Evolutionary conservation across 2,329 filamentous ascomycete genomes (phyloP), one percentile per base, ranked within the genome.

Genomic region (Aspergillus terreus): DNA sequence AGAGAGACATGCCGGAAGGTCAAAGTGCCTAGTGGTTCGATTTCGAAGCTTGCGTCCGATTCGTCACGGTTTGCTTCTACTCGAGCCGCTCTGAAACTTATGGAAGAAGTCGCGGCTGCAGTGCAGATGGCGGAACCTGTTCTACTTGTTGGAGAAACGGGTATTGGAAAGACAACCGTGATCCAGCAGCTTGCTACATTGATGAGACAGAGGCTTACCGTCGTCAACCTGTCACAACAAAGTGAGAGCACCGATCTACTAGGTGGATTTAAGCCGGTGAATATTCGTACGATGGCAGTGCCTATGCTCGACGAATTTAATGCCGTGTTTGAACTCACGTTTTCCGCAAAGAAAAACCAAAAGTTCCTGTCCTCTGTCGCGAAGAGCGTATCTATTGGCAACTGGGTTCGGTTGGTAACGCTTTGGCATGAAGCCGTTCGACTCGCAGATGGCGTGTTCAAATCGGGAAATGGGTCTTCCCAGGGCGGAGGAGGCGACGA

Each of bases 181-280:
- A 86, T 99, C 12, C 94, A 99, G 69, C 91, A 96, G 66, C 78
- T 99, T 50, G 91, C 94, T 0, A 85, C 88, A 52, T 82, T 87
- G 3, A 79, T 96, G 25, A 90, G 92, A 1, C 88, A 91, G 65
- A 95, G 90, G 62, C 81, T 99, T 11, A 88, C 91, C 0, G 90
- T 92, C 2, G 91, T 99, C 65, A 99, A 99, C 66, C 71, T 99
- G 67, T 99, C 94, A 0, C 95, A 99, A 67, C 95, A 99, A 69
- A 97, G 92, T 64, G 95, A 99, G 71, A 92, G 88, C 38, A 89
- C 92, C n/a, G 94, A 99, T 73, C 76, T 99, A 11, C 78, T 99
- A 0, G 95, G 94, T 62, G 94, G 94, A 0, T 97, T 95, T 76
- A 99, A 99, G 69, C 94, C 94, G 0, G 87, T 99, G 53, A 96